phyloP scores from a whole-genome alignment of 306 rosid genomes.

The Medicago arabica region DNA sequence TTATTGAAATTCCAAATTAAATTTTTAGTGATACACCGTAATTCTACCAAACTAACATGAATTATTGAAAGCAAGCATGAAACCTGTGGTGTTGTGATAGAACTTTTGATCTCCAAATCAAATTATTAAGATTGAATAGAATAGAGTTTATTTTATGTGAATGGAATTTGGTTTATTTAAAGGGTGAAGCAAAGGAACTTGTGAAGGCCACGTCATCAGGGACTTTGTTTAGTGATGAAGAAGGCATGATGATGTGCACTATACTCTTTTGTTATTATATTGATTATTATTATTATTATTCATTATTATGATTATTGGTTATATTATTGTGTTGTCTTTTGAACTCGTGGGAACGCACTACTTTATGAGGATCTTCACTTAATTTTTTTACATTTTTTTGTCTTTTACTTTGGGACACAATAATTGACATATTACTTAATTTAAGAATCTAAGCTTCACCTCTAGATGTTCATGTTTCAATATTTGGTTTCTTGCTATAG shows the following conservation, averaged over 20 bases:
- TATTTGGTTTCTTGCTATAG: neutral
- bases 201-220: constrained; percentile 33
- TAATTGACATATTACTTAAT: neutral
- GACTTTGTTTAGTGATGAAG: neutral
- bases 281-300: neutral
- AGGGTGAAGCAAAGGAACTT: constrained; percentile 24
- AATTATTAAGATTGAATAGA: neutral
- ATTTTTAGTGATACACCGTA: neutral
- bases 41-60: too few relatives aligned
- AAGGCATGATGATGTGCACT: constrained; percentile 1
- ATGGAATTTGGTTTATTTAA: constrained; percentile 16
- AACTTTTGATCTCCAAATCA: neutral
- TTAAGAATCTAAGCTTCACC: neutral
- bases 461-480: neutral
- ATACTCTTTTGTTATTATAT: neutral
- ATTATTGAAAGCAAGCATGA: neutral
- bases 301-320: neutral
- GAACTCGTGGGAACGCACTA: constrained; percentile 41
- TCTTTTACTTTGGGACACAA: constrained; percentile 12
- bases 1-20: neutral
- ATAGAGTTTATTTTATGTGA: neutral
- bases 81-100: neutral
- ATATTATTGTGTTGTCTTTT: constrained; percentile 18
- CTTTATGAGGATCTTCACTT: constrained; percentile 25
- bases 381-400: neutral